Evolutionary conservation across 148 eudicot genomes (phyloP), one percentile per base, ranked within the genome.

Genomic region (Heliosperma pusillum): DNA sequence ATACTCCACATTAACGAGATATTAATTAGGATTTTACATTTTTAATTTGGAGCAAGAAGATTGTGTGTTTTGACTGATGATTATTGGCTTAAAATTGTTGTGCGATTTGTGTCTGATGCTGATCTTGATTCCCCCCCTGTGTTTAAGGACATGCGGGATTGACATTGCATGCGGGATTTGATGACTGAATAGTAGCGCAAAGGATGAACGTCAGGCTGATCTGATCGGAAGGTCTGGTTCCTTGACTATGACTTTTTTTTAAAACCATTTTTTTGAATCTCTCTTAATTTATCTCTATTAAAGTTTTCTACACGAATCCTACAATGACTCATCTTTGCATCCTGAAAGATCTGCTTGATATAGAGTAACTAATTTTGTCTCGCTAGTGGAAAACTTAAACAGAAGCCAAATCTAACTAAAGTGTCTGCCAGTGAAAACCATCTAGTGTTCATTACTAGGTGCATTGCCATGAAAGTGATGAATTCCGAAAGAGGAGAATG

Each of bases 201-300:
- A 85, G 76, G 91, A 90, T 66, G 82, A 93, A 89, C 88, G 96
- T 68, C 87, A 87, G 76, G 96, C 88, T 70, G 97, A 92, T 61
- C 86, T 77, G 96, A 92, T 73, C 76, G 90, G 62, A 95, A 90
- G 91, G 93, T 92, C 58, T 80, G 88, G 21, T 61, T 72, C 13
- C 52, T 45, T 12, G 59, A 55, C 21, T 19, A 55, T 33, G 40
- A 33, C 40, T 33, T 33, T 33, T 33, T 33, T 7, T 33, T 33
- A 33, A 33, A 33, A 5, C 40, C 5, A 33, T 33, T 33, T 33
- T 5, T 33, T 33, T 33, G 3, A 3, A 7, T 33, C 3, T 33
- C 40, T 33, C 40, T 33, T 33, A 33, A 33, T 33, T 33, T n/a
- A n/a, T n/a, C n/a, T n/a, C n/a, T n/a, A n/a, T n/a, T n/a, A n/a